Base-by-base conservation (phyloP, 1,284 basidiomycete genomes). In the Ustilago shanxiensis region DNA sequence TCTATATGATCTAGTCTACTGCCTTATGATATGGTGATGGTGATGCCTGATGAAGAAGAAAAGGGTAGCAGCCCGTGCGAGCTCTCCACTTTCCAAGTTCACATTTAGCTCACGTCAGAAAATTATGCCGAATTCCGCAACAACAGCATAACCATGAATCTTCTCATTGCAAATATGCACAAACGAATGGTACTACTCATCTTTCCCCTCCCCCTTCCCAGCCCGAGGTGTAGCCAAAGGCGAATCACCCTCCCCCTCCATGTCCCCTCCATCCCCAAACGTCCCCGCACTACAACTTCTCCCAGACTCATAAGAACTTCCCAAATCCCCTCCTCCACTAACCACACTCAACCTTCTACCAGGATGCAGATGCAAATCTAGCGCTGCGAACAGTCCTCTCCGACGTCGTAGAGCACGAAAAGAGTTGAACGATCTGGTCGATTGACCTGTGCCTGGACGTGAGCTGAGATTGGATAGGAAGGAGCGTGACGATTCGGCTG, bases 251-350 rank as follows among this genome's bases (percentile, higher is more conserved):
- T 59, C 57, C 8, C 31, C 56, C 3, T 18, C 13, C 2, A 50
- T 26, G 5, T 18, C 29, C 6, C 8, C n/a, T 3, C 41, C 59
- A 22, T 72, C 64, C 3, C 62, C 68, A 49, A 72, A 72, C 14
- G 69, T 72, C 4, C 69, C 64, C 5, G 64, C 69, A 22, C 69
- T 72, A 24, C 59, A 58, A 20, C 47, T 52, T 14, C 61, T 24
- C 28, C 57, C 44, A 20, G 69, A 62, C 11, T 66, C 69, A 14
- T 24, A 65, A 7, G 68, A 58, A 22, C 45, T 10, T 6, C 24
- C 22, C n/a, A 20, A 57, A n/a, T n/a, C n/a, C 14, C n/a, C 58
- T 16, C 57, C 58, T 9, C 52, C 58, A 44, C 60, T 66, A n/a
- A 55, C n/a, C 6, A 50, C 60, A 28, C 63, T 62, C 5, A 66